Base-by-base conservation (phyloP, 768 basidiomycete genomes). In the Podaxis sp. region DNA sequence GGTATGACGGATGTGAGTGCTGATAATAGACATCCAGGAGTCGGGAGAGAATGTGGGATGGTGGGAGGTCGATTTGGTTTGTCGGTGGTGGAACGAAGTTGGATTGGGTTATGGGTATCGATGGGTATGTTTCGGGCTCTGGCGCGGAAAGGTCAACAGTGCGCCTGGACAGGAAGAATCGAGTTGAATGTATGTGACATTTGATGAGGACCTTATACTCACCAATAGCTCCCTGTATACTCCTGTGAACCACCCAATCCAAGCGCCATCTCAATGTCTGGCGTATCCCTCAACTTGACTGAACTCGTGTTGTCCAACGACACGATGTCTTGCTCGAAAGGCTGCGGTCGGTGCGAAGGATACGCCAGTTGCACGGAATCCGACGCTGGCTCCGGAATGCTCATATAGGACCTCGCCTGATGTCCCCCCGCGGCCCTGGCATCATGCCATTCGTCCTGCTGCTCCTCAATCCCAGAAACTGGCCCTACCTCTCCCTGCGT, bases 1-100 rank as follows among this genome's bases (percentile, higher is more conserved):
- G 71, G 38, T 70, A 67, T 14, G 66, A 65, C 0, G 69, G 67
- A 53, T 71, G 67, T 5, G 70, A 67, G 55, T 63, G 53, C 18
- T 64, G 37, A 48, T 67, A 70, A 57, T 71, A 71, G 3, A 68
- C 65, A 18, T 67, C 69, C 44, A 72, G 48, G 32, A 72, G 65
- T 14, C 65, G 50, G n/a, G 65, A 57, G 14, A 68, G 63, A 27
- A 71, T 64, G 38, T 70, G 66, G 5, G 64, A 57, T 10, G 71
- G 71, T 27, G 71, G 71, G 4, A 72, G 66, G 28, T 72, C 70
- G 5, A 66, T 6, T 48, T 55, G 52, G 9, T 50, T 50, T 7
- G 61, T 51, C 13, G 54, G n/a, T n/a, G 62, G 37, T 10, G 62
- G 63, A 2, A 61, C 25, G 9, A 47, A 46, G 36, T 38, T 50